phyloP scores from a whole-genome alignment of 345 rosid species.

The Psidium guajava region DNA sequence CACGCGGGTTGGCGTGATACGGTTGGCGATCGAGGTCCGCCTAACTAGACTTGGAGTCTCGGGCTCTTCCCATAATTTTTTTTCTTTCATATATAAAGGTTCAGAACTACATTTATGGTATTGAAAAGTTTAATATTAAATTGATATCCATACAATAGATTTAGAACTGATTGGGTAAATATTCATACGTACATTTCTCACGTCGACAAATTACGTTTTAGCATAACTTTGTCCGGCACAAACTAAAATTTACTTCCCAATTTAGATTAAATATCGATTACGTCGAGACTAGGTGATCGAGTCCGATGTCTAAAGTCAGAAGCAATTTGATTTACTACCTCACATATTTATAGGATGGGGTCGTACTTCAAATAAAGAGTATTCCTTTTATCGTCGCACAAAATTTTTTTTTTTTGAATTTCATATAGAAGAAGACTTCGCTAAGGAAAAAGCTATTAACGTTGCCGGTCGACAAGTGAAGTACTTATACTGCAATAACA shows the following conservation, averaged over 20 bases:
- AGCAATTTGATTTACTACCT: no score
- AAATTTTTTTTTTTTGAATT: neutral
- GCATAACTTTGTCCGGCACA: neutral
- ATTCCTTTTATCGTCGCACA: fast-evolving
- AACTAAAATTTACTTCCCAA: neutral
- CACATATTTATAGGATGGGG: no score
- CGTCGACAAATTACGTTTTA: neutral
- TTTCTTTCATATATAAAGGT: no score
- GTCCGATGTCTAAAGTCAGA: no score
- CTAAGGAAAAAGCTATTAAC: neutral
- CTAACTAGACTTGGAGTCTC: neutral
- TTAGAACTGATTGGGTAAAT: neutral
- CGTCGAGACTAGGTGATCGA: neutral
- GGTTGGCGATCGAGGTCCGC: neutral
- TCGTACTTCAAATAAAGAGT: no score
- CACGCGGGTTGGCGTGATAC: neutral
- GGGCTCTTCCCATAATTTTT: no score
- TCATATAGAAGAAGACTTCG: fast-evolving
- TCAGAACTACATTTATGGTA: no score
- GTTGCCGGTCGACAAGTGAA: no score
- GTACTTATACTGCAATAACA: neutral
- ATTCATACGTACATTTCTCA: neutral
- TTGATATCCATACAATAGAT: fast-evolving
- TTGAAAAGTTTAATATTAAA: neutral
- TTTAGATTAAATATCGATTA: neutral